Percentiles rank a stretch among this genome's conserved stretches.
phyloP scores from a whole-genome alignment of 495 filamentous ascomycete genomes.

The Xeromyces bisporus region DNA sequence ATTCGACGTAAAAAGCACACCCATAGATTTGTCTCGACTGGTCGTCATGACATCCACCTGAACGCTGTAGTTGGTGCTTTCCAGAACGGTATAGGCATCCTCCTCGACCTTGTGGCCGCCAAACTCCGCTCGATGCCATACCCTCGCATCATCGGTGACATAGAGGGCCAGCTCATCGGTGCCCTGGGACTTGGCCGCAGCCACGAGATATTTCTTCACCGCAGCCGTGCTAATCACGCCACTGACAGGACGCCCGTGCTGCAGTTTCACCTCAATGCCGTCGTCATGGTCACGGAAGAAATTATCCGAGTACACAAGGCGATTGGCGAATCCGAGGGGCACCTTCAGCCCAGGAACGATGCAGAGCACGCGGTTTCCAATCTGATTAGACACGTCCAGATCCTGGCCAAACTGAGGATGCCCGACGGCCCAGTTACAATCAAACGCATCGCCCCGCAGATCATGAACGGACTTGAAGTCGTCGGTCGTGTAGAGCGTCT shows the following conservation, averaged over 20 bases:
- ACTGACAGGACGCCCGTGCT: conserved; percentile 48
- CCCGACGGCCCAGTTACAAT: conserved; percentile 72
- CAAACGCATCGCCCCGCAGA: conserved; percentile 44
- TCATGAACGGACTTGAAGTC: conserved; percentile 52
- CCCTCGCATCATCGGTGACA: conserved; percentile 57
- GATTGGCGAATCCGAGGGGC: conserved; percentile 43
- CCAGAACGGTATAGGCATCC: conserved; percentile 81
- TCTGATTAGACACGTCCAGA: conserved; percentile 32
- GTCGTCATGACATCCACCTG: conserved; percentile 82
- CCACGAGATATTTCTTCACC: conserved; percentile 74
- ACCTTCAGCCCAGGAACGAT: conserved; percentile 52
- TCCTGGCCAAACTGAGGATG: conserved; percentile 55
- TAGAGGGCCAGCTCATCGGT: conserved; percentile 84
- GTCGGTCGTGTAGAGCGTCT: conserved; percentile 64
- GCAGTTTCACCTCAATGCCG: conserved; percentile 54
- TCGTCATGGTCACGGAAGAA: conserved; percentile 44
- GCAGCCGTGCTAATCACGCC: conserved; percentile 61
- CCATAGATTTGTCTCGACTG: conserved; percentile 47
- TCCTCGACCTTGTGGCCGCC: conserved; percentile 62
- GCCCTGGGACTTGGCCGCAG: conserved; percentile 56
- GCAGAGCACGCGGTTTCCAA: conserved; percentile 56
- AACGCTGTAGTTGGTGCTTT: conserved; percentile 92
- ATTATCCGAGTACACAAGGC: conserved; percentile 61
- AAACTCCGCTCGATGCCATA: conserved; percentile 89
- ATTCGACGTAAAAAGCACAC: conserved; percentile 80